phyloP scores from a whole-genome alignment of 78 protist genomes.

The Chrysochromulina parva region DNA sequence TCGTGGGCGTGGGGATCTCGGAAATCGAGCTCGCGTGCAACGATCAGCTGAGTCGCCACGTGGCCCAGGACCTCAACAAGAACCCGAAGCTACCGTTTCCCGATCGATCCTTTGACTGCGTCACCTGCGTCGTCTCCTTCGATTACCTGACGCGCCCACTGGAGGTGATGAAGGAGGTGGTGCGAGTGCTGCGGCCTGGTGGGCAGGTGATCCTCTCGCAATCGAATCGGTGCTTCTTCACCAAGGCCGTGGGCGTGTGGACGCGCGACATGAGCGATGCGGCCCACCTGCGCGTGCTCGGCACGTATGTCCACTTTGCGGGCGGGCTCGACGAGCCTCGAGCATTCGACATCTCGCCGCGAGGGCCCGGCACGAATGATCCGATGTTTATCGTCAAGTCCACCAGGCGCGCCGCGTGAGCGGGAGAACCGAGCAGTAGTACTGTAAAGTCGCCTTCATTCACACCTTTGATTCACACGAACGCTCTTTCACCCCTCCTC shows the following conservation, averaged over 20 bases:
- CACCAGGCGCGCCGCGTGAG: too few species aligned
- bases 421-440: too few species aligned
- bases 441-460: too few species aligned
- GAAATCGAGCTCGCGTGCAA: neutral
- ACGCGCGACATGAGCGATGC: neutral
- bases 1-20: neutral
- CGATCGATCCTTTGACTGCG: neutral
- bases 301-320: neutral
- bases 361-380: neutral
- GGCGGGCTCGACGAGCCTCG: neutral
- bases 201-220: neutral
- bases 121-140: constrained; percentile 5
- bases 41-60: neutral
- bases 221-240: neutral
- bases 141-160: neutral
- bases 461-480: too few species aligned
- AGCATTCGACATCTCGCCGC: neutral
- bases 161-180: neutral
- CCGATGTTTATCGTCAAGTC: neutral
- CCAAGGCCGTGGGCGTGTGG: constrained; percentile 9
- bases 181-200: constrained; percentile 13
- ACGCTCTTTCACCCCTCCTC: too few species aligned
- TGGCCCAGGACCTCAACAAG: neutral
- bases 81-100: neutral
- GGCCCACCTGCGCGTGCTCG: neutral